These are phyloP conservation scores for Lepidium sativum DNA, from an alignment of 345 rosid species.

Conservation along the genomic window DNA sequence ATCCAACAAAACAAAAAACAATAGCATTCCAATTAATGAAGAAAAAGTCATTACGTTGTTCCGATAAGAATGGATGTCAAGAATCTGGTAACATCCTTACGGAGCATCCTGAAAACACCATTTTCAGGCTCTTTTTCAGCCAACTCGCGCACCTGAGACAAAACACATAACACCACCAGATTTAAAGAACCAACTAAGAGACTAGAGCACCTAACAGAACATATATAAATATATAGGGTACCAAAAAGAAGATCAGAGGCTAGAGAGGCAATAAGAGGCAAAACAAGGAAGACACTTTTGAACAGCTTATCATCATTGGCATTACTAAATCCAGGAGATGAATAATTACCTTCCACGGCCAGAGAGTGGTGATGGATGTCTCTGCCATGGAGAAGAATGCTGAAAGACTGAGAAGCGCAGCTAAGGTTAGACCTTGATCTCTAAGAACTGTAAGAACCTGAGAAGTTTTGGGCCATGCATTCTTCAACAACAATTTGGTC, in stretches of 20 bases:
- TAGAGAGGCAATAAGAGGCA: too few species aligned
- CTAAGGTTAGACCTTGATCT: constrained; percentile 66
- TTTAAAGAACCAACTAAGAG: not conserved
- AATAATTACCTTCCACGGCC: constrained; percentile 70
- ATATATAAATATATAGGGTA: too few species aligned
- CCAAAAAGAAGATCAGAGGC: too few species aligned
- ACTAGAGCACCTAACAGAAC: not conserved
- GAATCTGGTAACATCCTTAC: constrained; percentile 83
- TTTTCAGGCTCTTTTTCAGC: constrained; percentile 81
- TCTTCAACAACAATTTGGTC: constrained; percentile 39
- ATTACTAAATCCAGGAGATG: not conserved
- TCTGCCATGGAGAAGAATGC: constrained; percentile 89
- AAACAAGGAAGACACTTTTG: not conserved
- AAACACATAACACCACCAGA: not conserved
- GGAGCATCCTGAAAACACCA: constrained; percentile 81
- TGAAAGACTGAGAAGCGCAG: constrained; percentile 54
- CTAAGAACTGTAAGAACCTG: constrained; percentile 52
- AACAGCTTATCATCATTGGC: not conserved
- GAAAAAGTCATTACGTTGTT: constrained; percentile 55
- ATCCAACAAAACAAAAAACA: not conserved
- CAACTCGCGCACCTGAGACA: constrained; percentile 61
- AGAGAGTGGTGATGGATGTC: constrained; percentile 73
- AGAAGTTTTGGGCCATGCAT: constrained; percentile 53
- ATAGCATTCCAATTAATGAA: not conserved
- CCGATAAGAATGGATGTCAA: constrained; percentile 87